Percentiles rank a stretch among this genome's conserved stretches.
These are phyloP conservation scores for Penicillium waksmanii DNA, from an alignment of 495 filamentous ascomycete species.

Conservation along the genomic window DNA sequence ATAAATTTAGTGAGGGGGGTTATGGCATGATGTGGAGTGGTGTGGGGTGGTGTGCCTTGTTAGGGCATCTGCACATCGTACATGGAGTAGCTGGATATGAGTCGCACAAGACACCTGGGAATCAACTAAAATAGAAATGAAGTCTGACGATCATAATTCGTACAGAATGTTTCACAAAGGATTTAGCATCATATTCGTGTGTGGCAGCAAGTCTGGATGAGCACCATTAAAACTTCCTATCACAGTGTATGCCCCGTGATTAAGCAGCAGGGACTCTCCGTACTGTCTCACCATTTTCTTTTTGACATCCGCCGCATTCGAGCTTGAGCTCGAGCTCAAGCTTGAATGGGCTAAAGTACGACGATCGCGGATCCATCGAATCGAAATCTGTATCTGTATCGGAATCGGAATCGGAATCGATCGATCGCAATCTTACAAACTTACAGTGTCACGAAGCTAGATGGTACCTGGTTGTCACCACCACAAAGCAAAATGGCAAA, in stretches of 20 bases:
- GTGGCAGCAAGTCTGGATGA: not conserved
- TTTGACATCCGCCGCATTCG: not conserved
- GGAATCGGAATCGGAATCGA: slow-evolving; percentile 26
- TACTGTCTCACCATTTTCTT: not conserved
- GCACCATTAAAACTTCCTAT: not conserved
- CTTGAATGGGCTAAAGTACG: slow-evolving; percentile 9
- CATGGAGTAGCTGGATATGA: not conserved
- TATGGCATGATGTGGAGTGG: slow-evolving; percentile 2
- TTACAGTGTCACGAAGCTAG: slow-evolving; percentile 1
- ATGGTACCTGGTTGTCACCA: not conserved
- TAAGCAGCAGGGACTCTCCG: not conserved
- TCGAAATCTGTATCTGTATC: slow-evolving; percentile 19
- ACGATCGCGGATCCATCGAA: slow-evolving; percentile 14
- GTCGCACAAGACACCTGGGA: too few relatives aligned
- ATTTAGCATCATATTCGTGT: not conserved
- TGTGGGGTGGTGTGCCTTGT: not conserved
- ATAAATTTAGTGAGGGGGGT: not conserved
- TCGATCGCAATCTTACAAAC: slow-evolving; percentile 23
- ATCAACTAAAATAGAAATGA: not conserved
- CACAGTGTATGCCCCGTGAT: slow-evolving; percentile 5
- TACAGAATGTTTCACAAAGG: slow-evolving; percentile 3
- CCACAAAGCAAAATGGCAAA: too few relatives aligned
- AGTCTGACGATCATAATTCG: not conserved
- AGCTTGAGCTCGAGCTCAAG: not conserved
- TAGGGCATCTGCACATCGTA: not conserved